Percentiles rank a stretch among this genome's conserved stretches.
Evolutionary conservation across 768 basidiomycete species (phyloP).

Genomic region (Pisolithus albus): DNA sequence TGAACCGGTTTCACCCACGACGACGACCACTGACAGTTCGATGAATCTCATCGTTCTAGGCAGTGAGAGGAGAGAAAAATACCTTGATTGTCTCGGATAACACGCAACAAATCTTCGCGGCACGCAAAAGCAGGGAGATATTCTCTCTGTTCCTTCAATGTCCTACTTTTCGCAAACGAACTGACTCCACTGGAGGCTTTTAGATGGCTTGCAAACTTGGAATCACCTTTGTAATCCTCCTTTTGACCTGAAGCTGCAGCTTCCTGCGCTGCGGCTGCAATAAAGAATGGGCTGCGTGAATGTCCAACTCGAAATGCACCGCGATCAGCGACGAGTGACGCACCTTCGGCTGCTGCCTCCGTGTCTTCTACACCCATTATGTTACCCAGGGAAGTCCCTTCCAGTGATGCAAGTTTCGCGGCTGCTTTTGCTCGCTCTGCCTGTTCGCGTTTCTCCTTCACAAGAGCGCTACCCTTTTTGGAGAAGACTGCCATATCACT

Average conservation of each 20-base stretch:
- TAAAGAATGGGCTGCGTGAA: conserved; percentile 61
- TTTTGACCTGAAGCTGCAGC: conserved; percentile 45
- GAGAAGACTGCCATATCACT: conserved; percentile 95
- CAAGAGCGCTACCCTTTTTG: conserved; percentile 92
- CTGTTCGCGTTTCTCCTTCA: conserved; percentile 94
- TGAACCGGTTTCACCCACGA: conserved; percentile 99
- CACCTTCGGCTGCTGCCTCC: conserved; percentile 87
- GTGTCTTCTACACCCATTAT: conserved; percentile 97
- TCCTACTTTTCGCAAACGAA: conserved; percentile 72
- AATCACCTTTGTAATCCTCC: conserved; percentile 84
- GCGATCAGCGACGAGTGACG: conserved; percentile 28
- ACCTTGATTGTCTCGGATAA: conserved; percentile 95
- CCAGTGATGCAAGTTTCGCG: conserved; percentile 86
- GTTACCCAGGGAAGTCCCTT: conserved; percentile 93
- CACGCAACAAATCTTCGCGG: conserved; percentile 83
- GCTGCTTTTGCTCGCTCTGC: conserved; percentile 95
- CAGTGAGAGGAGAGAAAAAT: neutral
- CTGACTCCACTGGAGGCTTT: conserved; percentile 75
- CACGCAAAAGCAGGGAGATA: conserved; percentile 98
- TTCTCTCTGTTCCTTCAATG: conserved; percentile 91
- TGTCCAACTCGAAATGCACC: conserved; percentile 53
- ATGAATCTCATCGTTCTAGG: neutral
- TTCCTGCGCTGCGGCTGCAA: conserved; percentile 47
- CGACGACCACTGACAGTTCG: conserved; percentile 63
- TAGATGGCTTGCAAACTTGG: conserved; percentile 94